Conservation (phyloP, 495 filamentous ascomycete species). For the Cryomyces minteri region DNA sequence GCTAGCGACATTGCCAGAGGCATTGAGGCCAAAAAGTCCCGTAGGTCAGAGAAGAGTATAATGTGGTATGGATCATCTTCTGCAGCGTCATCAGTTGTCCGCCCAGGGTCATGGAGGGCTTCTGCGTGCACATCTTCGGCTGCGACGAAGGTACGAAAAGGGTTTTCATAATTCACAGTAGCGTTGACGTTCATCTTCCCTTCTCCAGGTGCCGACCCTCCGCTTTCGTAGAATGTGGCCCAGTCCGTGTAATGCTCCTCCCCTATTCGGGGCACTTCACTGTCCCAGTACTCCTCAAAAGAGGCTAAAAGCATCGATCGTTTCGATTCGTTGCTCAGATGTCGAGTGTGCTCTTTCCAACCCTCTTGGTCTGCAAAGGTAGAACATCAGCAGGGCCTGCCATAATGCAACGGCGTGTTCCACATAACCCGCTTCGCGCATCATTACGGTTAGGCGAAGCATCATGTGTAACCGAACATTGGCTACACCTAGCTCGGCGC, state of each 20-base stretch:
- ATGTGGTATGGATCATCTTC: slow-evolving; percentile 66
- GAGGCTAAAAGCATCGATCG: slow-evolving; percentile 13
- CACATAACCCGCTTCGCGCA: slow-evolving; percentile 61
- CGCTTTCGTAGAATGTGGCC: slow-evolving; percentile 29
- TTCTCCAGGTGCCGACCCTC: not conserved
- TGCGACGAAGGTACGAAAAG: slow-evolving; percentile 38
- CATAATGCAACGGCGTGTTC: slow-evolving; percentile 65
- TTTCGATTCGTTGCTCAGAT: not conserved
- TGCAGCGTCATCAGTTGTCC: slow-evolving; percentile 41
- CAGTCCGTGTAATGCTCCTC: slow-evolving; percentile 57
- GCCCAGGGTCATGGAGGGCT: slow-evolving; percentile 39
- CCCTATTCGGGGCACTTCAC: slow-evolving; percentile 62
- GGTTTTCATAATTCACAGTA: not conserved
- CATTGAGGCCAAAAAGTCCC: slow-evolving; percentile 38
- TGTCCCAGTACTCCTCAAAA: slow-evolving; percentile 75
- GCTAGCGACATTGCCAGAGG: slow-evolving; percentile 16
- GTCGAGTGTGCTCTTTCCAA: slow-evolving; percentile 3
- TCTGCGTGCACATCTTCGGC: slow-evolving; percentile 33
- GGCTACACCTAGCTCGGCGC: not conserved
- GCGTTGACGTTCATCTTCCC: not conserved
- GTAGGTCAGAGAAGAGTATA: slow-evolving; percentile 61
- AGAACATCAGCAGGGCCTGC: slow-evolving; percentile 67
- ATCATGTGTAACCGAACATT: slow-evolving; percentile 50
- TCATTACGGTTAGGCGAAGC: slow-evolving; percentile 50
- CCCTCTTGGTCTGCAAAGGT: slow-evolving; percentile 34